Conservation (phyloP, 129 eudicot genomes). For the Arctium lappa region DNA sequence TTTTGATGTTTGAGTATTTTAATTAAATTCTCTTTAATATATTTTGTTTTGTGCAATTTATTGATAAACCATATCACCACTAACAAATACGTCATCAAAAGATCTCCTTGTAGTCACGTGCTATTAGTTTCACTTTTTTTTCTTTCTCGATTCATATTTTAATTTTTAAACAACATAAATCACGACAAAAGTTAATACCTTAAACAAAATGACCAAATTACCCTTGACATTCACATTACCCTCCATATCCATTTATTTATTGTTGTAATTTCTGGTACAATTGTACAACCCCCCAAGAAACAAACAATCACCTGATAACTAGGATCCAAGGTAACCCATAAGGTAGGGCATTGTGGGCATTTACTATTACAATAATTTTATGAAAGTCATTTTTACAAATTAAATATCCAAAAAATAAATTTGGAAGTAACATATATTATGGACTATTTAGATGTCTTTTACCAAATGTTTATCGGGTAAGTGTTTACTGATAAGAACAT, state of each 20-base stretch:
- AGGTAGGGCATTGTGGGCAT: background rate
- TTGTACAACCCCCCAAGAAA: background rate
- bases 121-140: no score
- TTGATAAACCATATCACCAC: background rate
- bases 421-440: background rate
- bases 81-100: background rate
- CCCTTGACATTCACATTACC: background rate
- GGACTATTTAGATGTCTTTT: no score
- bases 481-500: no score
- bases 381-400: background rate
- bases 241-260: background rate
- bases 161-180: background rate
- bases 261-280: background rate
- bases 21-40: no score
- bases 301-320: background rate
- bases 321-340: background rate
- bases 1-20: no score
- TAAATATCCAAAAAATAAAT: background rate
- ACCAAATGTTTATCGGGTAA: no score
- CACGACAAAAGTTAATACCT: background rate
- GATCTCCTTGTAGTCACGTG: background rate
- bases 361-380: background rate
- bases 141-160: background rate
- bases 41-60: no score
- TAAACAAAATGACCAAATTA: background rate